Conservation (phyloP, 495 filamentous ascomycete genomes). For the Cairneyella variabilis region DNA sequence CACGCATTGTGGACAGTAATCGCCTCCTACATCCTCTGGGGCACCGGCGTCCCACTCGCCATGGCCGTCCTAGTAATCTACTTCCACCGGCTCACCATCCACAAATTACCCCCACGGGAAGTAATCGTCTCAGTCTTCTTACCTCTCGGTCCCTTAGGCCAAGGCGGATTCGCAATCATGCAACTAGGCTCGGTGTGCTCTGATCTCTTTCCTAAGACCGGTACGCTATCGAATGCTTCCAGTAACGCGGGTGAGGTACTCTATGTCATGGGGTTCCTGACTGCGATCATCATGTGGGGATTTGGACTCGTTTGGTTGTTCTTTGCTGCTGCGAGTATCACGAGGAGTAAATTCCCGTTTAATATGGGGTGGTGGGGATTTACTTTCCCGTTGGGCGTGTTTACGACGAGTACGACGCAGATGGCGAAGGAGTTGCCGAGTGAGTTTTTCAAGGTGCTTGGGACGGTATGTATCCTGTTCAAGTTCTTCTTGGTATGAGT, state of each 20-base stretch:
- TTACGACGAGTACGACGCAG: constrained; percentile 43
- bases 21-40: constrained; percentile 55
- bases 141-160: constrained; percentile 56
- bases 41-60: constrained; percentile 52
- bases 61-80: constrained; percentile 55
- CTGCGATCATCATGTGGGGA: constrained; percentile 55
- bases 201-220: constrained; percentile 44
- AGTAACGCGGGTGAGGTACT: constrained; percentile 43
- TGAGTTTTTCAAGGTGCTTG: constrained; percentile 49
- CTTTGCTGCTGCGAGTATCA: constrained; percentile 47
- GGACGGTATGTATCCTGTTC: constrained; percentile 37
- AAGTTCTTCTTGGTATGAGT: background rate
- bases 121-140: constrained; percentile 60
- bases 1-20: constrained; percentile 55
- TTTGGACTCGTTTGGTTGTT: constrained; percentile 61
- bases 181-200: constrained; percentile 50
- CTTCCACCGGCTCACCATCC: constrained; percentile 53
- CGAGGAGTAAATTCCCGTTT: constrained; percentile 50
- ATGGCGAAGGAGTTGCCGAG: constrained; percentile 48
- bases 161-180: constrained; percentile 54
- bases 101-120: constrained; percentile 53
- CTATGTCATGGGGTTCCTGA: constrained; percentile 48
- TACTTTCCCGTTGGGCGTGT: constrained; percentile 58
- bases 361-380: constrained; percentile 70
- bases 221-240: constrained; percentile 34